Base-by-base conservation (phyloP, 176 grass and related monocot species). In the Rhynchospora tenuis region DNA sequence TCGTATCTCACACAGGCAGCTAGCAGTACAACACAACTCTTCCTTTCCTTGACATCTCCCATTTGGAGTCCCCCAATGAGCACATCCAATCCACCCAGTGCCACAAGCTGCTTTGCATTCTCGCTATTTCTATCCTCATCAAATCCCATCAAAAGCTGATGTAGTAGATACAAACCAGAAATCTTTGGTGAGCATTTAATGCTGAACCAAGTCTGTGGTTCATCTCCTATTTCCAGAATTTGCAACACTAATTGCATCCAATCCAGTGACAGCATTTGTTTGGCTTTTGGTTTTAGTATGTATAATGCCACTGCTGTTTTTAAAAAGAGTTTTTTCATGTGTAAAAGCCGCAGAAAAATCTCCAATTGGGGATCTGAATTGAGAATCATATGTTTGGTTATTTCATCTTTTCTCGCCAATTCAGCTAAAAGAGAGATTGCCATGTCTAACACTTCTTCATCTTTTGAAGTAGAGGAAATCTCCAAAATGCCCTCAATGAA, bases 351-450 rank as follows among this genome's bases (percentile, higher is more conserved):
- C 78, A 99, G 80, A 84, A 99, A 99, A 87, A 95, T 86, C 73
- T 95, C 93, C 84, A 99, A 90, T 68, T 99, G 93, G 73, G 96
- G 96, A 85, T 99, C 96, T 74, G 93, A 86, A 63, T 99, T 95
- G 47, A 99, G 91, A 31, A 99, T 84, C 43, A 99, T 83, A 72
- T 99, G 96, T 88, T 89, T 93, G 10, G 90, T 92, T 67, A 93
- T 83, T 79, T 99, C 89, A 60, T 93, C 91, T 22, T 80, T 90
- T 17, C 84, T 62, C 13, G 91, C 86, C 42, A 99, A 83, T 70
- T 93, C 90, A 44, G 91, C 93, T 73, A 99, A 86, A 72, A 95
- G 83, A 22, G 87, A 95, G 66, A 99, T 90, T 42, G 96, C 89
- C 54, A 89, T 90, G 59, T 95, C 93, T 79, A 99, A 87, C 52